Base-by-base conservation (phyloP, 192 early-diverging fungal species). In the Backusella mclennaniae region DNA sequence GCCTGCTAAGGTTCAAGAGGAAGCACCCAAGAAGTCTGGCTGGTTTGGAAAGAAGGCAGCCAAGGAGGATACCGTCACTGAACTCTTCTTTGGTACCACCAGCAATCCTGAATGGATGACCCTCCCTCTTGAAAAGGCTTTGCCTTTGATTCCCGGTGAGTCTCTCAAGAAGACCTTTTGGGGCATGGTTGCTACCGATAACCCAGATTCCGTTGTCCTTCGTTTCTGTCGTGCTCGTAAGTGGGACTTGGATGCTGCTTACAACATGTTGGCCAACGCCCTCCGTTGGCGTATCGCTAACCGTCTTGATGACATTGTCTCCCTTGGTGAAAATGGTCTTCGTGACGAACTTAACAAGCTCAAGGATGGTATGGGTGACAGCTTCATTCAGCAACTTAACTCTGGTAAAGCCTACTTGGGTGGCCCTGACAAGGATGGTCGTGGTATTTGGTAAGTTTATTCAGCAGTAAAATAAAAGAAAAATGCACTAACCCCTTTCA, bases 211-310 rank as follows among this genome's bases (percentile, higher is more conserved):
- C 0, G 77, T 95, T 17, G 39, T 94, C 44, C 86, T 95, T 36
- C 87, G 95, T 23, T 96, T 95, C 80, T 81, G 96, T 63, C 88
- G 96, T 35, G 96, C 96, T 19, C 88, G 96, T 67, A 97, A 97
- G 76, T 98, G 95, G 95, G 88, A 95, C 67, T 85, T 93, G 4
- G 80, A 90, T 42, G 91, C 90, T 52, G 93, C 95, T 0, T 80
- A 92, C 4, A 83, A 76, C 8, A 96, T 96, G 96, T 69, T 92
- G 14, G 68, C 92, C 33, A 80, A 87, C 31, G 85, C 90, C 14
- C 79, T 97, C 74, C 85, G 88, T 44, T 98, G 96, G 96, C 82
- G 95, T 35, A 41, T 90, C 9, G 87, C 89, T 56, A 76, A 79
- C 73, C 80, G 80, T 33, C 78, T 86, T 3, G 85, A 86, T 38